Conservation (phyloP, 305 asterid genomes). For the Fraxinus nigra region DNA sequence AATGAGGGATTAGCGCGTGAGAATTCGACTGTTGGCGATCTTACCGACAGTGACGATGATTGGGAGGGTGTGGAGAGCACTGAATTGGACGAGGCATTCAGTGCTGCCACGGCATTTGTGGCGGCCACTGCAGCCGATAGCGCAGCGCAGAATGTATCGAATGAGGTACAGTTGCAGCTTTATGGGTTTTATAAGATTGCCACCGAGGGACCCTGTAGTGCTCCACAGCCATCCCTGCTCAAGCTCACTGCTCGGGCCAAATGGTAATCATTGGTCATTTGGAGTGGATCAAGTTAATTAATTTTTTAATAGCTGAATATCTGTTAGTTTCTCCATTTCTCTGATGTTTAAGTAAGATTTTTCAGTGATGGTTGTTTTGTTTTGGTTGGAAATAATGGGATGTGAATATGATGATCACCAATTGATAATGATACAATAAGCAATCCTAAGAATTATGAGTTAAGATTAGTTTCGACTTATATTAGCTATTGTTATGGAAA, state of each 20-base stretch:
- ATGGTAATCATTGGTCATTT: slow-evolving; percentile 47
- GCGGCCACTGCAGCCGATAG: slow-evolving; percentile 91
- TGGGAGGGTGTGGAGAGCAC: slow-evolving; percentile 99
- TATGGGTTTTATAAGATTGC: slow-evolving; percentile 93
- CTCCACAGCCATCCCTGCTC: slow-evolving; percentile 89
- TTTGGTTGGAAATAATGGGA: neutral
- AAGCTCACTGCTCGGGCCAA: slow-evolving; percentile 97
- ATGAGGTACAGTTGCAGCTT: slow-evolving; percentile 85
- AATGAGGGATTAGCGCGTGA: slow-evolving; percentile 22
- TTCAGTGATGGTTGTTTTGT: neutral
- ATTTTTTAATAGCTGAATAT: neutral
- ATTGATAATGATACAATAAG: slow-evolving; percentile 1
- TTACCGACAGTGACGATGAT: slow-evolving; percentile 64
- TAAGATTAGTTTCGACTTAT: neutral
- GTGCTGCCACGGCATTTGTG: slow-evolving; percentile 98
- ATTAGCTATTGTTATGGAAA: neutral
- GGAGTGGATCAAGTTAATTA: neutral
- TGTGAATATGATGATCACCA: neutral
- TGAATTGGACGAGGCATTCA: slow-evolving; percentile 87
- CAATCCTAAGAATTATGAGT: neutral
- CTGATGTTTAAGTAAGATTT: slow-evolving; percentile 5
- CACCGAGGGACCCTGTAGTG: slow-evolving; percentile 89
- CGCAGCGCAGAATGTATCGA: slow-evolving; percentile 61
- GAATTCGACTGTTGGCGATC: slow-evolving; percentile 23
- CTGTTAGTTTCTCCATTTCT: neutral